Base-by-base conservation (phyloP, 371 early-diverging fungal genomes). In the Lichtheimia hyalospora region DNA sequence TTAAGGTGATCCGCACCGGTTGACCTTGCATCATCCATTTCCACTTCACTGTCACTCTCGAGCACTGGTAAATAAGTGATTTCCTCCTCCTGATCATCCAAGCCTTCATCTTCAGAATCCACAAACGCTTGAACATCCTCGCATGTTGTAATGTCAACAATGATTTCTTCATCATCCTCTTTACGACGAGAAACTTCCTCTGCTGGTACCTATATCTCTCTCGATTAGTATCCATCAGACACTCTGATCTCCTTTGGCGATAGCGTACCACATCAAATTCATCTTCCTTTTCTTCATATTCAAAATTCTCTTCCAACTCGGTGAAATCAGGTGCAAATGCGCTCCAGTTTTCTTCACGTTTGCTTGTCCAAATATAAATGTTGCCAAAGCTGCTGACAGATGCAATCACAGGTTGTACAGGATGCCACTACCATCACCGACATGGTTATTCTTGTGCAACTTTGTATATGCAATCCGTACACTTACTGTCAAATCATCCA, bases 321-420 rank as follows among this genome's bases (percentile, higher is more conserved):
- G 80, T 84, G 63, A 96, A 97, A 53, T 90, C 92, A 10, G 95
- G 96, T 15, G 93, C 95, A 81, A 95, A 92, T 15, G 95, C 94
- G 50, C 92, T 91, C 92, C 95, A 97, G 63, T 92, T 91, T 52
- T 94, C 92, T 61, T 86, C 86, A 28, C 87, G 86, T 23, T 84
- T 85, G 5, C 87, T 85, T n/a, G 90, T 84, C 97, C 97, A 97
- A 21, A 96, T 77, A 63, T 92, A 89, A 15, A 96, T 85, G 15
- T 80, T 83, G 12, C 95, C 95, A 65, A 84, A 89, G 12, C 81
- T 82, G 25, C 96, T 89, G 1, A 95, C 87, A 0, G 96, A 92
- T 1, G 86, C 91, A 39, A 95, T 81, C 20, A 93, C 83, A 0
- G 96, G 95, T 15, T 87, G 83, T n/a, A 81, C 71, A 1, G 97